Conservation (phyloP, 306 rosid genomes). For the Pyrus communis region DNA sequence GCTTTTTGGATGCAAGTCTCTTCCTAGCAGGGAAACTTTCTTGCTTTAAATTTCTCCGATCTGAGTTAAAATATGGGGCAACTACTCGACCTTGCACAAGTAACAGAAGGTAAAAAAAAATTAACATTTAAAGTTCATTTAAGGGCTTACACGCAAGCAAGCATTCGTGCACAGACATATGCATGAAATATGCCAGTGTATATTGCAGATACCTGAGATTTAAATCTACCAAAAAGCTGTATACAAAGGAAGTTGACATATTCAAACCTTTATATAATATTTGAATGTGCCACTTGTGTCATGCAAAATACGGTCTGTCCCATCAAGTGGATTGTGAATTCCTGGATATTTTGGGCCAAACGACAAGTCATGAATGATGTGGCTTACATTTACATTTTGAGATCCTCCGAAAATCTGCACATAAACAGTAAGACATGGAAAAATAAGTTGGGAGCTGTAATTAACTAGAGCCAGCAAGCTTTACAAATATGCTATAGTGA, state of each 20-base stretch:
- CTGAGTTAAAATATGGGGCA: background rate
- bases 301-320: conserved; percentile 58
- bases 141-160: background rate
- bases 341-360: conserved; percentile 99
- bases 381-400: conserved; percentile 84
- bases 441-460: background rate
- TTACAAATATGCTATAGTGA: background rate
- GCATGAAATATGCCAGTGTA: background rate
- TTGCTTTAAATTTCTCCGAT: background rate
- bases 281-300: conserved; percentile 89
- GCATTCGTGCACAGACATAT: background rate
- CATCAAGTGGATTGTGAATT: conserved; percentile 93
- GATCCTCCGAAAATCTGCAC: conserved; percentile 84
- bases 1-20: background rate
- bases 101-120: background rate
- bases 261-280: conserved; percentile 87
- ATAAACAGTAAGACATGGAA: conserved; percentile 12
- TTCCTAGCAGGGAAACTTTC: background rate
- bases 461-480: background rate
- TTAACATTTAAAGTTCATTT: background rate
- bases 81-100: background rate
- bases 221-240: background rate
- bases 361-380: conserved; percentile 81
- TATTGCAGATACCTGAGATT: conserved; percentile 3
- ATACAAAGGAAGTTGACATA: background rate